These are phyloP conservation scores for Rhodotorula toruloides DNA, from an alignment of 768 basidiomycete species.

Conservation along the genomic window DNA sequence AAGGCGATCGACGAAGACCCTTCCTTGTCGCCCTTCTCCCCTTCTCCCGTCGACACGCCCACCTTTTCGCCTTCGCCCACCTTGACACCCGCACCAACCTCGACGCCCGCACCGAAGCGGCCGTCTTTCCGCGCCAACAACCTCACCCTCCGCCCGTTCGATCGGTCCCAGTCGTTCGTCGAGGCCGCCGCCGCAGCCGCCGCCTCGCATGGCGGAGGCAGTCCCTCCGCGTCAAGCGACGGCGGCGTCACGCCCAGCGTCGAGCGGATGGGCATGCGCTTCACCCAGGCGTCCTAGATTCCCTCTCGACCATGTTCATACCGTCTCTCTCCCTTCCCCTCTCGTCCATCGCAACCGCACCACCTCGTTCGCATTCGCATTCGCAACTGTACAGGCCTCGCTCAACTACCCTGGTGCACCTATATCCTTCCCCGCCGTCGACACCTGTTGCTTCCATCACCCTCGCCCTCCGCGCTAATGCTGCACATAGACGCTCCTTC, in stretches of 20 bases:
- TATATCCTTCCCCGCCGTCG: too few relatives aligned
- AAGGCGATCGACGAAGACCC: not conserved
- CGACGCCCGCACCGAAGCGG: not conserved
- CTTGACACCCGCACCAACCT: not conserved
- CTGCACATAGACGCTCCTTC: too few relatives aligned
- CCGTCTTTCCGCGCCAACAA: constrained; percentile 17
- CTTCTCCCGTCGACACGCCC: not conserved
- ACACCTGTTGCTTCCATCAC: too few relatives aligned
- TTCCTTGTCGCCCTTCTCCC: not conserved
- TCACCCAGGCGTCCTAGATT: not conserved
- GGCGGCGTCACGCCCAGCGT: constrained; percentile 20
- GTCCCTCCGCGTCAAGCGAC: not conserved
- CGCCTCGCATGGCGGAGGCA: too few relatives aligned
- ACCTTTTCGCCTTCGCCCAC: not conserved
- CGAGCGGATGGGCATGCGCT: constrained; percentile 15
- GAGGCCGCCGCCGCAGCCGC: not conserved
- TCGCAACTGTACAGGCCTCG: too few relatives aligned
- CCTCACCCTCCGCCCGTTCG: constrained; percentile 19
- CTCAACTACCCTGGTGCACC: too few relatives aligned
- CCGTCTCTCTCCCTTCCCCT: too few relatives aligned
- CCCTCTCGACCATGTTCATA: too few relatives aligned
- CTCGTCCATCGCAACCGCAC: too few relatives aligned
- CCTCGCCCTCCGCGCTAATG: too few relatives aligned
- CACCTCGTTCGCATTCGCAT: too few relatives aligned
- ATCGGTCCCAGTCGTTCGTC: not conserved